Evolutionary conservation across 2,329 filamentous ascomycete species (phyloP), one percentile per base, ranked within the genome.

Genomic region (Huntiella savannae): DNA sequence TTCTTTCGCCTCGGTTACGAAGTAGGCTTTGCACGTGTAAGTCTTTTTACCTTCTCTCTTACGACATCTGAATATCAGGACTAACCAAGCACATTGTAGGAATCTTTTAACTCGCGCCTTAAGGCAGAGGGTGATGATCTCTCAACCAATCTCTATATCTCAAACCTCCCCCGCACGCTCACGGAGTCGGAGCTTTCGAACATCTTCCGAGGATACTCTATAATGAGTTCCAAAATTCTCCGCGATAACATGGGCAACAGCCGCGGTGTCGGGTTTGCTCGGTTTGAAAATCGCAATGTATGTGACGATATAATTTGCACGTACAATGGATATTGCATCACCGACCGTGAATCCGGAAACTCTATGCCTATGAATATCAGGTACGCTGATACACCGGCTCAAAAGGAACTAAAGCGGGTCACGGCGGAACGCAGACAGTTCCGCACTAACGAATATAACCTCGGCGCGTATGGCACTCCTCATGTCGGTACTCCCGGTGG

Each of bases 101-200:
- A 96, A 68, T 96, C 88, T 15, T 95, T 96, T 66, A 98, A 98
- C 63, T 87, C 87, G 54, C 86, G 92, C 55, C 81, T 98, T 56
- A 96, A 98, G 71, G 88, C 91, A 40, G 83, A 96, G 57, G 82
- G 87, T 47, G 88, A 98, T 57, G 82, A 82, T 45, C 58, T 63
- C 37, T 96, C 92, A 40, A 96, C 91, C 53, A 98, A 98, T 60
- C 74, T 98, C 52, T 98, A 98, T 63, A 87, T 96, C 52, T 98
- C 92, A 22, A 98, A 96, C 63, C 73, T 98, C 39, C 91, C 91
- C 33, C 87, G 88, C 63, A 76, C 79, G 52, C 77, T 93, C 71
- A 93, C 83, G 45, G 92, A 98, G 67, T 78, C 84, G 55, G 81
- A 85, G 62, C 72, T 84, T 54, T 79, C 77, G 57, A 77, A 74